Conservation (phyloP, 176 grass and related monocot genomes). For the Calamus simplicifolius region DNA sequence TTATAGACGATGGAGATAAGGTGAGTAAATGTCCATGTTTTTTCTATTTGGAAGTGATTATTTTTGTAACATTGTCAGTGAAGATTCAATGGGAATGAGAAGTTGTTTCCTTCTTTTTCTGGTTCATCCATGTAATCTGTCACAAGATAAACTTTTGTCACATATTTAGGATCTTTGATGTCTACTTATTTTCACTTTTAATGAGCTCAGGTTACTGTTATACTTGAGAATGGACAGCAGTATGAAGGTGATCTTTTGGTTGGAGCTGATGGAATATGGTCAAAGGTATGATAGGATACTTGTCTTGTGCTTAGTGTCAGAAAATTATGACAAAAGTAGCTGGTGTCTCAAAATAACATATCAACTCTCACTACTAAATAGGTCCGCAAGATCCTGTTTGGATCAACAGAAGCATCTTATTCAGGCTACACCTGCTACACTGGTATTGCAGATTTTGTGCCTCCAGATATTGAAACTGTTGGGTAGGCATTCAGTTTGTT, state of each 20-base stretch:
- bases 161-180: too few species aligned
- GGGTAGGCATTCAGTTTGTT: conserved; percentile 44
- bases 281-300: conserved; percentile 52
- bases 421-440: conserved; percentile 98
- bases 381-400: conserved; percentile 80
- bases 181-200: not conserved
- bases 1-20: conserved; percentile 82
- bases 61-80: too few species aligned
- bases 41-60: too few species aligned
- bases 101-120: not conserved
- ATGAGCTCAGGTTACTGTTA: conserved; percentile 58
- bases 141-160: too few species aligned
- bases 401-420: conserved; percentile 64
- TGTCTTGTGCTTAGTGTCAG: not conserved
- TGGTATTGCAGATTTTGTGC: conserved; percentile 90
- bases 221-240: conserved; percentile 70
- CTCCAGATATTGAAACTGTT: conserved; percentile 89
- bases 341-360: not conserved
- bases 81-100: not conserved
- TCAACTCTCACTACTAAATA: conserved; percentile 27
- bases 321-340: not conserved
- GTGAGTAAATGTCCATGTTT: conserved; percentile 17
- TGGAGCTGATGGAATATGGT: conserved; percentile 97
- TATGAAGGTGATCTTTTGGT: conserved; percentile 96
- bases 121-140: not conserved